phyloP scores from a whole-genome alignment of 2,329 filamentous ascomycete genomes.

The Monosporascus sp. region DNA sequence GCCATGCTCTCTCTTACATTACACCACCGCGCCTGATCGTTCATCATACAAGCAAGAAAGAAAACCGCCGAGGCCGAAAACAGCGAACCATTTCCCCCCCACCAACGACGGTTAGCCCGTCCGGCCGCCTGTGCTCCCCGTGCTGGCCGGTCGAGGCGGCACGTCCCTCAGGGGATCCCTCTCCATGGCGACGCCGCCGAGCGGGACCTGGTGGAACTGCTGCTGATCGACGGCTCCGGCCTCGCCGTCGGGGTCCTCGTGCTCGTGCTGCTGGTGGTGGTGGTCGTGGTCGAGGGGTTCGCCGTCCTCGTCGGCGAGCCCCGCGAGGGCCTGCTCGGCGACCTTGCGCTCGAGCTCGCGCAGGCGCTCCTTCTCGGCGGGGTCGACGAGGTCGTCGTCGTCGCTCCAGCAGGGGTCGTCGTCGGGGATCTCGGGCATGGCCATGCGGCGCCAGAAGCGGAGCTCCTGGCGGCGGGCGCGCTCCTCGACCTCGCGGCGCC shows the following conservation, averaged over 20 bases:
- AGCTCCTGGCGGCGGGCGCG: constrained; percentile 51
- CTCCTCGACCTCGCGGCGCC: constrained; percentile 10
- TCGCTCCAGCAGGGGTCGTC: constrained; percentile 56
- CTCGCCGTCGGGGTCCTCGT: constrained; percentile 29
- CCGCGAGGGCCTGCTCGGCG: constrained; percentile 32
- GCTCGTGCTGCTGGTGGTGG: constrained; percentile 21
- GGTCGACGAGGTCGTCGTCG: constrained; percentile 59
- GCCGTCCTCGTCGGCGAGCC: constrained; percentile 13
- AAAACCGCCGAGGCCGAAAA: too few species aligned
- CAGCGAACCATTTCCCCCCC: too few species aligned
- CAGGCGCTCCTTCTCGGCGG: constrained; percentile 52
- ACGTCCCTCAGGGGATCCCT: constrained; percentile 25
- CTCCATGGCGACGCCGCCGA: constrained; percentile 40
- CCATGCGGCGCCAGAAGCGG: constrained; percentile 62
- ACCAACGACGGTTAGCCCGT: constrained; percentile 9
- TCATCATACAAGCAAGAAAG: too few species aligned
- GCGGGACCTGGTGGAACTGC: constrained; percentile 8
- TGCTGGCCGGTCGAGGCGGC: constrained; percentile 33
- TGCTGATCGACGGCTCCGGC: constrained; percentile 10
- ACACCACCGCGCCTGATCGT: too few species aligned
- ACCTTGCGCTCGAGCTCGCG: constrained; percentile 43
- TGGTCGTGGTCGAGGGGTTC: background rate
- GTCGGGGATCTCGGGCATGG: constrained; percentile 54
- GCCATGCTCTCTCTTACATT: too few species aligned
- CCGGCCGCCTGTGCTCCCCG: constrained; percentile 32